These are phyloP conservation scores for Chlorella sp. DNA, from an alignment of 139 green algal genomes.

Conservation along the genomic window DNA sequence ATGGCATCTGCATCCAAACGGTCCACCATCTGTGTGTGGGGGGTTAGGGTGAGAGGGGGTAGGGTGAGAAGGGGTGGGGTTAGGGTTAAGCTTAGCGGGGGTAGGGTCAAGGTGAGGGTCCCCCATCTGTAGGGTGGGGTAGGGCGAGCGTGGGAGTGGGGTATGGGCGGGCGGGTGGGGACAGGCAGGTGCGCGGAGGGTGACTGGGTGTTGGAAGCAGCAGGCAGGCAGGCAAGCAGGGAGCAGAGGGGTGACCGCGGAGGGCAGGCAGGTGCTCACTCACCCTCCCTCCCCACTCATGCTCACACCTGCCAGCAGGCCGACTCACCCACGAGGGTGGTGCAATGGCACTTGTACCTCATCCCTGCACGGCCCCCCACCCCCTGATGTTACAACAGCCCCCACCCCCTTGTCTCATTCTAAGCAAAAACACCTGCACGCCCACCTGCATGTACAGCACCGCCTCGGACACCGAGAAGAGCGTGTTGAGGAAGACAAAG, in stretches of 20 bases:
- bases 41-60: neutral
- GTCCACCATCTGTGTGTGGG: conserved; percentile 87
- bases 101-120: too few relatives aligned
- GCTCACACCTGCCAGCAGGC: neutral
- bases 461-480: conserved; percentile 94
- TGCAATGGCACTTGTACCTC: neutral
- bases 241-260: neutral
- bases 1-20: conserved; percentile 83
- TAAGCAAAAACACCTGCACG: neutral
- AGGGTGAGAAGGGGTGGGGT: neutral
- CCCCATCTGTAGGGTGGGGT: conserved; percentile 83
- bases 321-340: neutral
- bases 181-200: neutral
- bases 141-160: neutral
- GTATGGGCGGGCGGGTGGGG: too few relatives aligned
- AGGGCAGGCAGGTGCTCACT: neutral
- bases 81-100: too few relatives aligned
- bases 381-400: too few relatives aligned
- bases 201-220: neutral
- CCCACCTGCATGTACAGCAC: conserved; percentile 92
- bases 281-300: neutral
- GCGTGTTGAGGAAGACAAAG: conserved; percentile 96
- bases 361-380: neutral
- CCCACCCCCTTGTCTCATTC: neutral
- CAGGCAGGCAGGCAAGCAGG: neutral